Evolutionary conservation across 148 eudicot genomes (phyloP), one percentile per base, ranked within the genome.

Genomic region (Silene conica): DNA sequence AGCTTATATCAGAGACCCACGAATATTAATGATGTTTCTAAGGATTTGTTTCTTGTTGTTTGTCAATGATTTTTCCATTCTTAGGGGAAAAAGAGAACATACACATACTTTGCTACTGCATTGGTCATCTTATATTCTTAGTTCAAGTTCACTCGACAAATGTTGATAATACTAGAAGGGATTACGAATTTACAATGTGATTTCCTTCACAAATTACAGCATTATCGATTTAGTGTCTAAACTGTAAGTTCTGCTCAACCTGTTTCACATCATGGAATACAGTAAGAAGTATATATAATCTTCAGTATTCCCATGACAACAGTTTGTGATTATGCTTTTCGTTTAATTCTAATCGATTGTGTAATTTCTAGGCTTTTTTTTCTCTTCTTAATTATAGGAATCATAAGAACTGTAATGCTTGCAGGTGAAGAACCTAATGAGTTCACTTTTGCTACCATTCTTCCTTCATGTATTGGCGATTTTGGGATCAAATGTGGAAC

Each of bases 381-480:
- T 70, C 25, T 6, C 22, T 22, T 55, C n/a, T 1, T 19, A 11
- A 21, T 41, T 28, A 19, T n/a, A 58, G 69, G 45, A 76, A 77
- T 77, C 76, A 79, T 34, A 52, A 60, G 56, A 67, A 54, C 26
- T 22, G 22, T 15, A 74, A 71, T 61, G 56, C 57, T 73, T 86
- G 71, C 87, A 93, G 98, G 95, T 80, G 77, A 81, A 19, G 79
- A 81, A 63, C 98, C 98, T 46, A 93, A 93, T 70, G 98, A 85
- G 80, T 93, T 91, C 74, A 93, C 98, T 45, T 91, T 91, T 68
- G 86, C 97, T 3, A 87, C 92, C 31, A 81, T 89, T 41, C 89
- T 93, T 18, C 84, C 90, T 74, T 88, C 86, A 21, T 90, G 94
- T 77, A 80, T 81, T 45, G 85, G 97, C 28, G 76, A 50, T 60